Evolutionary conservation across 176 grass and related monocot genomes (phyloP).

Genomic region (Luzula sylvatica): DNA sequence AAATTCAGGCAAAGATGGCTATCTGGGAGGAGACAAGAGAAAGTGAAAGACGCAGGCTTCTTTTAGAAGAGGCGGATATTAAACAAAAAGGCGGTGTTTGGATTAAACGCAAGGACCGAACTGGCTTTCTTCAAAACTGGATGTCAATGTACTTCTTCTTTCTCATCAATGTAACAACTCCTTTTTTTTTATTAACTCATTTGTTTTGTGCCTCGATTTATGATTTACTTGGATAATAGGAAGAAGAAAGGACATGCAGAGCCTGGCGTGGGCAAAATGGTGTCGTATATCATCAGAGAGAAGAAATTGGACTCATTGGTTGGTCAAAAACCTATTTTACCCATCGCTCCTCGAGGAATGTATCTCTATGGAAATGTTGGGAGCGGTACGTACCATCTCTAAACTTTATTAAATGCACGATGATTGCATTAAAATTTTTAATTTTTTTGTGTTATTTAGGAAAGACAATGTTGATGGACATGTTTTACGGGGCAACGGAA

Average conservation of each 20-base stretch:
- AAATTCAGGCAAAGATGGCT: slow-evolving; percentile 46
- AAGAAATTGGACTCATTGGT: slow-evolving; percentile 66
- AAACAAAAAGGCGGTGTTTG: slow-evolving; percentile 75
- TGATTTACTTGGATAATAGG: slow-evolving; percentile 31
- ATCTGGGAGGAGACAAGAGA: slow-evolving; percentile 68
- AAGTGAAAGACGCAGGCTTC: slow-evolving; percentile 53
- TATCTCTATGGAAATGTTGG: slow-evolving; percentile 94
- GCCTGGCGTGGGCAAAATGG: slow-evolving; percentile 92
- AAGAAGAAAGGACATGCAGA: slow-evolving; percentile 48
- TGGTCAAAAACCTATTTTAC: slow-evolving; percentile 54
- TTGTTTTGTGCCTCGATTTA: no score
- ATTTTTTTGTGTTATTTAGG: slow-evolving; percentile 31
- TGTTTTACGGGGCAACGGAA: slow-evolving; percentile 83
- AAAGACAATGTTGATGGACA: slow-evolving; percentile 99
- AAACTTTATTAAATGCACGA: not conserved
- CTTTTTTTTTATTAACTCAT: not conserved
- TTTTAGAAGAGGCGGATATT: slow-evolving; percentile 60
- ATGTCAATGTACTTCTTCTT: slow-evolving; percentile 31
- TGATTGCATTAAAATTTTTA: not conserved
- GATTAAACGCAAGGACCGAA: slow-evolving; percentile 50
- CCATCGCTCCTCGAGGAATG: slow-evolving; percentile 67
- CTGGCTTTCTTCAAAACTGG: slow-evolving; percentile 57
- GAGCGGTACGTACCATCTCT: slow-evolving; percentile 45
- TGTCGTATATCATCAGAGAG: slow-evolving; percentile 85
- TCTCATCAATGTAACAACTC: not conserved